These are phyloP conservation scores for Xylariaceae sp. DNA, from an alignment of 2,329 filamentous ascomycete genomes.

Conservation along the genomic window DNA sequence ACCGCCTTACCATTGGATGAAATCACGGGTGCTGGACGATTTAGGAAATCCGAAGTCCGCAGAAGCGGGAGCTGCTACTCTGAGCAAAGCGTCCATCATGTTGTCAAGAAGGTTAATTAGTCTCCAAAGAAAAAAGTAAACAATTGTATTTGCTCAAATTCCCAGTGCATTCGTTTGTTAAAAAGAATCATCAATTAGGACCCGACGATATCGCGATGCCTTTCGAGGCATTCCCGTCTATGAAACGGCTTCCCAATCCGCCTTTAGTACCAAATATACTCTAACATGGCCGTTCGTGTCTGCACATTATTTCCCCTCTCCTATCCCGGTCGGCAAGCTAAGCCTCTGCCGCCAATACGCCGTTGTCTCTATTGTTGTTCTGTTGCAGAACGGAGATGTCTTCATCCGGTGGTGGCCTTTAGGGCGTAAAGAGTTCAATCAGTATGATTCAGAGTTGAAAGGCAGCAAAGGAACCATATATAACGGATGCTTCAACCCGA, in stretches of 20 bases:
- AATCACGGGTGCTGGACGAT: constrained; percentile 12
- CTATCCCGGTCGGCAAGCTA: constrained; percentile 11
- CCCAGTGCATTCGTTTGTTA: too few species aligned
- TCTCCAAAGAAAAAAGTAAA: too few species aligned
- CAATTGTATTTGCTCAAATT: too few species aligned
- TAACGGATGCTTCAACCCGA: constrained; percentile 12
- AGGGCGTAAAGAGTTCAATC: constrained; percentile 21
- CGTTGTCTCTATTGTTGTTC: background rate
- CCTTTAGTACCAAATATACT: constrained; percentile 8
- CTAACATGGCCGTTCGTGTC: constrained; percentile 11
- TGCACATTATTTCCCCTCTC: constrained; percentile 10
- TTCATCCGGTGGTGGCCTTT: constrained; percentile 24
- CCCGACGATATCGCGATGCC: too few species aligned
- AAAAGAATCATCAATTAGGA: too few species aligned
- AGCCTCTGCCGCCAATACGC: constrained; percentile 4
- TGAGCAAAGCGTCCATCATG: background rate
- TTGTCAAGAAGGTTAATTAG: too few species aligned
- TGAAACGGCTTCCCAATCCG: constrained; percentile 16
- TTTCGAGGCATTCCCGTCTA: constrained; percentile 22
- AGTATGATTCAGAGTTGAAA: constrained; percentile 21
- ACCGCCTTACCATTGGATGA: constrained; percentile 16
- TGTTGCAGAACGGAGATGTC: constrained; percentile 20
- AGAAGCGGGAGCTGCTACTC: constrained; percentile 14
- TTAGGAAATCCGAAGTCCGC: constrained; percentile 22
- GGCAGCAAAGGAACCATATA: constrained; percentile 18